phyloP scores from a whole-genome alignment of 257 asterid genomes.

The Solanum tarapatanum region DNA sequence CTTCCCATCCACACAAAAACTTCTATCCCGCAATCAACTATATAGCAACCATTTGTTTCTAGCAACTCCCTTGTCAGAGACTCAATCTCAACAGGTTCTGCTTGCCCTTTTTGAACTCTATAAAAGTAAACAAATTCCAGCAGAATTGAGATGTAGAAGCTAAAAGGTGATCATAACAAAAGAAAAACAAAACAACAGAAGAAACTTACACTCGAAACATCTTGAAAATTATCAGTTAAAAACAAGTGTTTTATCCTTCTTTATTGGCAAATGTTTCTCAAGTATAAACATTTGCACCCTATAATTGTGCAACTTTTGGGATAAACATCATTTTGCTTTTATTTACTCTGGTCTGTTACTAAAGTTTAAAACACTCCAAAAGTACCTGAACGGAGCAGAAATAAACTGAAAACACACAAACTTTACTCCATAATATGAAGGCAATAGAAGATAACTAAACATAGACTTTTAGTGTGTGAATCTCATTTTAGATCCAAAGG shows the following conservation, averaged over 20 bases:
- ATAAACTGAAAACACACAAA: neutral
- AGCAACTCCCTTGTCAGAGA: constrained; percentile 69
- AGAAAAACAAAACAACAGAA: neutral
- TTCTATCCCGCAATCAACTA: constrained; percentile 83
- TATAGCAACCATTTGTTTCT: constrained; percentile 76
- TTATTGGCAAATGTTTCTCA: neutral
- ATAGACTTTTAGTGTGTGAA: neutral
- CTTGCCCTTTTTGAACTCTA: constrained; percentile 69
- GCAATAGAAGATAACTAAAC: neutral
- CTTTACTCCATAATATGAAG: neutral
- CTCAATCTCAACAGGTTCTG: constrained; percentile 56
- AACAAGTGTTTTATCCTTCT: neutral
- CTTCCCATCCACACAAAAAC: constrained; percentile 95
- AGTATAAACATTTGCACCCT: neutral
- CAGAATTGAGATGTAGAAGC: neutral
- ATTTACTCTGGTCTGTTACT: neutral
- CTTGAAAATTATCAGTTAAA: neutral
- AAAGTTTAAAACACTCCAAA: neutral
- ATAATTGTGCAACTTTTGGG: neutral
- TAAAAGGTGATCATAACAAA: neutral
- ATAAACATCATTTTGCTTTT: neutral
- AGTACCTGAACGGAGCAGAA: neutral
- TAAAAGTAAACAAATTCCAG: neutral
- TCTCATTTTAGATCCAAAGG: neutral
- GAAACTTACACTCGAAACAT: neutral